Percentiles rank a stretch among this genome's conserved stretches.
phyloP scores from a whole-genome alignment of 129 eudicot species.

The carrot (Daucus carota) region DNA sequence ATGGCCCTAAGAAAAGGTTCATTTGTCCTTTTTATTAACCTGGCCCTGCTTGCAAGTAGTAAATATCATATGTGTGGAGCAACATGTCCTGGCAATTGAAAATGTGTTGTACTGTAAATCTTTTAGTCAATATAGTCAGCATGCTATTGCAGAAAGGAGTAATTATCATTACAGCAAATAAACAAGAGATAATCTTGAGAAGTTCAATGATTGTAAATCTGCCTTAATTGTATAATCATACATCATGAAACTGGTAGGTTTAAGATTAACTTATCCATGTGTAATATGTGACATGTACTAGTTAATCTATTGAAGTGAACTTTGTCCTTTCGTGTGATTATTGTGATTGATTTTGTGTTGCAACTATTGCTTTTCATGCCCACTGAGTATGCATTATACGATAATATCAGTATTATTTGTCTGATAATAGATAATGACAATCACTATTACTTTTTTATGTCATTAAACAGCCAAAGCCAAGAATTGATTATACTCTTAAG shows the following conservation, averaged over 20 bases:
- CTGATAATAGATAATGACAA: not conserved
- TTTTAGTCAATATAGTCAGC: not conserved
- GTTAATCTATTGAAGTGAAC: not conserved
- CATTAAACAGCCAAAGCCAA: conserved; percentile 81
- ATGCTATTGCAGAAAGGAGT: not conserved
- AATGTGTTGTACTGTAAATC: not conserved
- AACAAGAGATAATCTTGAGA: not conserved
- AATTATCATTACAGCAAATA: not conserved
- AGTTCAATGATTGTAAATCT: not conserved
- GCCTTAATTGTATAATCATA: not conserved
- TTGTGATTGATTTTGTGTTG: not conserved
- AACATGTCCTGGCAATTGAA: not conserved
- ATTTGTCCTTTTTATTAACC: not conserved
- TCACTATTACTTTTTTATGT: not conserved
- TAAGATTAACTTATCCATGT: not conserved
- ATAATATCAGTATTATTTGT: not conserved
- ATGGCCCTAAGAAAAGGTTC: not conserved
- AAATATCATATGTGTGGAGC: not conserved
- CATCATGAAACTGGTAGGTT: not conserved
- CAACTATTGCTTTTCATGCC: not conserved
- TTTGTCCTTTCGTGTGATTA: not conserved
- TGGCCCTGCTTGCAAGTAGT: not conserved
- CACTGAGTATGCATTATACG: not conserved
- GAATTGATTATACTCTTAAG: conserved; percentile 84
- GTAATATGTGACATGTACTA: not conserved